Base-by-base conservation (phyloP, 2,329 filamentous ascomycete genomes). In the Fusarium transvaalense region DNA sequence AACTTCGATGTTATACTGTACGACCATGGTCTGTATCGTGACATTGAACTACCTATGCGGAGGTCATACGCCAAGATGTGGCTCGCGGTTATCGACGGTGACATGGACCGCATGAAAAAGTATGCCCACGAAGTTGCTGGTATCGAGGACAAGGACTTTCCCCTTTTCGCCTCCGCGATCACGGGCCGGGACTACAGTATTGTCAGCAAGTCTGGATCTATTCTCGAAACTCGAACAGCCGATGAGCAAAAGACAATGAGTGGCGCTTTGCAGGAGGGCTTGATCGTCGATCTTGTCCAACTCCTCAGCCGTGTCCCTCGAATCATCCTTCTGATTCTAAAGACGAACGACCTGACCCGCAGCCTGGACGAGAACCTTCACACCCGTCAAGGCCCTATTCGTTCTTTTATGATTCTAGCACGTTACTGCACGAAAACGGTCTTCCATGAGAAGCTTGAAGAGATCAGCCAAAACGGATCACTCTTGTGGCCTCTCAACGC, bases 1-100 rank as follows among this genome's bases (percentile, higher is more conserved):
- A 98, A 98, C 78, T 99, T 99, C 76, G 96, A 99, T 77, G 88
- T 99, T 55, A 91, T 99, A 57, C 86, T 99, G 5, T 99, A 99
- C 81, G 96, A 99, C 76, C 96, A 99, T 78, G 97, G 96, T 4
- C 85, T 99, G 4, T 99, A 99, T 80, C 92, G 97, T 60, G 93
- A 97, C 71, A 98, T 98, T 53, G 92, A 94, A 0, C 83, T 89
- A 58, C 81, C 88, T 3, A 81, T 97, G 29, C 90, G 94, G 53
- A 89, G 94, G 25, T 92, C 91, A 19, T 99, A 99, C 75, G 96
- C 96, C 53, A 97, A 97, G 79, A 91, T 99, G 77, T 99, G 96
- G 96, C 89, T 99, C 13, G 94, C 96, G 7, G 93, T 99, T 25
- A 91, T 99, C 53, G 93, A 98, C 71, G 91, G 92, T 1, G 93